Base-by-base conservation (phyloP, 257 asterid genomes). In the Schizonepeta tenuifolia region DNA sequence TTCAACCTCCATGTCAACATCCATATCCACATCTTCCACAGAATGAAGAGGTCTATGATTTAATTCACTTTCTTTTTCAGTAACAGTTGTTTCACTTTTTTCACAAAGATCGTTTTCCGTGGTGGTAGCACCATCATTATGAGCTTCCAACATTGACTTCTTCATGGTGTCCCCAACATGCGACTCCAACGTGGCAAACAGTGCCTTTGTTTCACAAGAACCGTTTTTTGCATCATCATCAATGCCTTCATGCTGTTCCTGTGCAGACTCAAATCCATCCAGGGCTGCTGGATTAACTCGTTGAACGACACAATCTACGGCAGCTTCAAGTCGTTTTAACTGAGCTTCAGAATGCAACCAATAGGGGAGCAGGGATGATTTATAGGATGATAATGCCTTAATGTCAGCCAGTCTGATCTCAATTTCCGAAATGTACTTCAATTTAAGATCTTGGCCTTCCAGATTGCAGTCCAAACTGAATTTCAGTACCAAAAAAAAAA, bases 1-100 rank as follows among this genome's bases (percentile, higher is more conserved):
- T 78, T 94, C 99, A 70, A 94, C 95, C 85, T 94, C 99, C 99
- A 94, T 89, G 82, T 94, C 99, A 69, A 94, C 89, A 72, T 94
- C 99, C 99, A 94, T 94, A 80, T 94, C 97, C 44, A 83, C 88
- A 41, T 91, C 98, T 74, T 90, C 95, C 69, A 68, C 85, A 47
- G 84, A 73, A 62, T 75, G 88, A 73, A 65, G 72, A 43, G 83
- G 67, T 56, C 75, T 40, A 21, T 82, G 77, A 73, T 81, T 56
- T 36, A 38, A 65, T 56, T 78, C 90, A 77, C 61, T 75, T 59
- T 63, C 85, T 35, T 62, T 55, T 73, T 73, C 81, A 74, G 54
- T 43, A 71, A 71, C 82, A 50, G 18, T 67, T 40, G 64, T 72
- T 67, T 76, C 95, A 67, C 49, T 64, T 77, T 66, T 77, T 47